Percentiles rank a stretch among this genome's conserved stretches.
Conservation (phyloP, 129 eudicot species). For the Tagetes erecta region DNA sequence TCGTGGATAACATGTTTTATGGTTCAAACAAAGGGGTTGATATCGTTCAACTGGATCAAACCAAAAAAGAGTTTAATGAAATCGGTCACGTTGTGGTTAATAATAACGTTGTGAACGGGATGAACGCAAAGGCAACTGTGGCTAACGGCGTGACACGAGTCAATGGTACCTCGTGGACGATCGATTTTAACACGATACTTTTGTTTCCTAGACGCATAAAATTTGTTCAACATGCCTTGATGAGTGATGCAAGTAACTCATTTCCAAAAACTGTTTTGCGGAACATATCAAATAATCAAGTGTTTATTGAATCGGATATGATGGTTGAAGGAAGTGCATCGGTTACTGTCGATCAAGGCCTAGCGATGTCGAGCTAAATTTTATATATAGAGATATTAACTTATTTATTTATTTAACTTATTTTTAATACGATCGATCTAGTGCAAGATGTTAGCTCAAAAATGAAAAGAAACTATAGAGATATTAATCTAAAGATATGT, state of each 20-base stretch:
- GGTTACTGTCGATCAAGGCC: slow-evolving; percentile 66
- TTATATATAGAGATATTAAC: background rate
- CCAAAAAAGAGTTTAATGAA: slow-evolving; percentile 31
- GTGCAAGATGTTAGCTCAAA: no score
- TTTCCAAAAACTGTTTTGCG: slow-evolving; percentile 69
- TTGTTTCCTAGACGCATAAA: slow-evolving; percentile 57
- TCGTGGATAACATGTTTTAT: slow-evolving; percentile 73
- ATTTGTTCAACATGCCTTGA: slow-evolving; percentile 58
- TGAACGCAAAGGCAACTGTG: slow-evolving; percentile 58
- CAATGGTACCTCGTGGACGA: slow-evolving; percentile 61
- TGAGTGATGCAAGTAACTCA: slow-evolving; percentile 26
- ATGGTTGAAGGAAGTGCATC: slow-evolving; percentile 50
- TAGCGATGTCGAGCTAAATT: slow-evolving; percentile 22
- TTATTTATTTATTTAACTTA: no score
- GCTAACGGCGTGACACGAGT: slow-evolving; percentile 49
- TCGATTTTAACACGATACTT: slow-evolving; percentile 49
- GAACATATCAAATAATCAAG: slow-evolving; percentile 55
- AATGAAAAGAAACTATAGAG: no score
- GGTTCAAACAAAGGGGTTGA: slow-evolving; percentile 58
- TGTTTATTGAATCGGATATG: slow-evolving; percentile 46
- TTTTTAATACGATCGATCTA: no score
- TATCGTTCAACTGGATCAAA: slow-evolving; percentile 63
- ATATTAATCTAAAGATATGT: no score
- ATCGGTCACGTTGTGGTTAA: slow-evolving; percentile 62
- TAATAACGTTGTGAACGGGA: slow-evolving; percentile 54